Percentiles rank a stretch among this genome's conserved stretches.
phyloP scores from a whole-genome alignment of 148 eudicot species.

The Vaccinium myrtillus region DNA sequence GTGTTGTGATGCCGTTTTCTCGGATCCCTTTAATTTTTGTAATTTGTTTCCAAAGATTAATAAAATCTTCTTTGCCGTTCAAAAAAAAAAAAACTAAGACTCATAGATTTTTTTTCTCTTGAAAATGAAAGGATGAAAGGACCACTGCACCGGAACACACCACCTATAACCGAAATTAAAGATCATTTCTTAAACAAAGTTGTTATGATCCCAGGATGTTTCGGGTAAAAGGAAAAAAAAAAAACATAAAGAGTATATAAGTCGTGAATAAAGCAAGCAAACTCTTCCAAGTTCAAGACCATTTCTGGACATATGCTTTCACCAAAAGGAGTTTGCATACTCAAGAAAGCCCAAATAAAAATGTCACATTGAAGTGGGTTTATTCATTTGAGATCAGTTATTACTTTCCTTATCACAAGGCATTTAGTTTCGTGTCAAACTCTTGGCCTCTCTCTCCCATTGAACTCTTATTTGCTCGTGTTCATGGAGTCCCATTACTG shows the following conservation, averaged over 20 bases:
- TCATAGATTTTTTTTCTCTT: conserved; percentile 88
- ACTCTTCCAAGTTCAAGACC: background rate
- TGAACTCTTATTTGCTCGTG: too few relatives aligned
- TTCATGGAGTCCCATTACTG: too few relatives aligned
- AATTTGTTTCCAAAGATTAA: too few relatives aligned
- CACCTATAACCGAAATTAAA: background rate
- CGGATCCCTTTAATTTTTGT: too few relatives aligned
- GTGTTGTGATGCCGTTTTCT: too few relatives aligned
- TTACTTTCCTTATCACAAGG: too few relatives aligned
- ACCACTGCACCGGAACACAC: conserved; percentile 70
- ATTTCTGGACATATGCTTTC: background rate
- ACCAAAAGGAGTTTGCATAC: background rate
- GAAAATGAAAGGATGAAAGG: conserved; percentile 92
- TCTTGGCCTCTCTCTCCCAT: too few relatives aligned
- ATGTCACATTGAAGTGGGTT: background rate
- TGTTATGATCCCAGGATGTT: background rate
- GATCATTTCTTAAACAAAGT: background rate
- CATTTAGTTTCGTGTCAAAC: too few relatives aligned
- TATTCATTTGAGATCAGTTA: background rate
- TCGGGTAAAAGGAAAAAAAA: background rate
- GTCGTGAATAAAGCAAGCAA: background rate
- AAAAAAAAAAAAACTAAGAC: too few relatives aligned
- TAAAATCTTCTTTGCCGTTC: too few relatives aligned
- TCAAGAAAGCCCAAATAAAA: background rate
- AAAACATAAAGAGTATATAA: background rate